phyloP scores from a whole-genome alignment of 306 rosid species.

The Carpinus fangiana region DNA sequence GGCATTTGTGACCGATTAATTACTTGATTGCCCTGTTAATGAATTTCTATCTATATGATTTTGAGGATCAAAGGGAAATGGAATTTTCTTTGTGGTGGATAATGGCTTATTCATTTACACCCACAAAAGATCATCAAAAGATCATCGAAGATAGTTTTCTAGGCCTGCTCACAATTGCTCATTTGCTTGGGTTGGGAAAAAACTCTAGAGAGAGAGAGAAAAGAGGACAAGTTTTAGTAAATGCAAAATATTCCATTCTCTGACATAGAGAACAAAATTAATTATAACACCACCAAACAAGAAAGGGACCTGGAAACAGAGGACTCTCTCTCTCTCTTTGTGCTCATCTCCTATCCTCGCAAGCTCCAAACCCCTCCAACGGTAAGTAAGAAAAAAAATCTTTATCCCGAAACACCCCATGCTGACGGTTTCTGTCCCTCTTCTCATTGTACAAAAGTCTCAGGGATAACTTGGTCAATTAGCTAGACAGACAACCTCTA shows the following conservation, averaged over 20 bases:
- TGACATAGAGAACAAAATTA: not conserved
- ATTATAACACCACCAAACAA: not conserved
- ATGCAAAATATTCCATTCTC: not conserved
- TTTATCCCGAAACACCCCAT: not conserved
- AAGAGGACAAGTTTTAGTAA: not conserved
- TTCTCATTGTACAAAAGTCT: not conserved
- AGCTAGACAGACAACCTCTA: not conserved
- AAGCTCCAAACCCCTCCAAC: not conserved
- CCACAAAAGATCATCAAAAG: not conserved
- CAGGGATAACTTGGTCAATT: not conserved
- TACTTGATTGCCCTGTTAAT: not conserved
- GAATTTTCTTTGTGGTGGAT: not conserved
- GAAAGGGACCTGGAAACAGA: not conserved
- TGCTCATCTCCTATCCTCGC: conserved; percentile 14
- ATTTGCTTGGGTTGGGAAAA: not conserved
- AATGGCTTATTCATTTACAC: not conserved
- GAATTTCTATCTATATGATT: not conserved
- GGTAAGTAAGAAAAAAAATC: not conserved
- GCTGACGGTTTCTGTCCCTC: not conserved
- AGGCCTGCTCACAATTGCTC: not conserved
- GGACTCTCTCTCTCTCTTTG: conserved; percentile 5
- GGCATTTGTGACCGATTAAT: no score
- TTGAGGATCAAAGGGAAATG: not conserved
- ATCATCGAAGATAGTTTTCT: not conserved
- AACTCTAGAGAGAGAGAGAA: not conserved